Conservation (phyloP, 164 flowering plant species). For the Dillenia turbinata region DNA sequence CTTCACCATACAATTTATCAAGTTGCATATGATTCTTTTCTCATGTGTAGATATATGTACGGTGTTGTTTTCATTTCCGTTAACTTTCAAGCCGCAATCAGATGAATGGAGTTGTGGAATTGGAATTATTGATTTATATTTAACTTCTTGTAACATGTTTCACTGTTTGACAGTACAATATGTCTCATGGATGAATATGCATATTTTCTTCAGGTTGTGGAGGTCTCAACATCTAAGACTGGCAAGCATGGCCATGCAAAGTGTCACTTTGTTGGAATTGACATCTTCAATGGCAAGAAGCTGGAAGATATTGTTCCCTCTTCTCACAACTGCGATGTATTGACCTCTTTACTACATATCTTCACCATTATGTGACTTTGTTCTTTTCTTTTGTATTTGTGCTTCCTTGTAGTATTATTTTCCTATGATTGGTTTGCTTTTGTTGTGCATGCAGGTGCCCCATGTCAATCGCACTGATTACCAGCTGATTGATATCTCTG, state of each 20-base stretch:
- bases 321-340: constrained; percentile 62
- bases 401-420: background rate
- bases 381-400: background rate
- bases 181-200: too few species aligned
- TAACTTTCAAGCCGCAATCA: too few species aligned
- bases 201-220: constrained; percentile 43
- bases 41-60: too few species aligned
- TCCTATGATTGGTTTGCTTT: background rate
- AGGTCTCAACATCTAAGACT: constrained; percentile 59
- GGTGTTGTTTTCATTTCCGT: too few species aligned
- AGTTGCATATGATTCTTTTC: too few species aligned
- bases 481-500: constrained; percentile 61
- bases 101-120: too few species aligned
- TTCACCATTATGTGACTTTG: too few species aligned
- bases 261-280: constrained; percentile 63
- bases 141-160: too few species aligned
- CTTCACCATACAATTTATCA: too few species aligned
- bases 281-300: constrained; percentile 48
- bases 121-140: too few species aligned
- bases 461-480: constrained; percentile 61
- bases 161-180: too few species aligned
- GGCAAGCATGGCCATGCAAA: constrained; percentile 70
- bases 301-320: constrained; percentile 65
- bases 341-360: background rate
- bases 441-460: constrained; percentile 37